phyloP scores from a whole-genome alignment of 345 rosid species.

The Syzygium aromaticum region DNA sequence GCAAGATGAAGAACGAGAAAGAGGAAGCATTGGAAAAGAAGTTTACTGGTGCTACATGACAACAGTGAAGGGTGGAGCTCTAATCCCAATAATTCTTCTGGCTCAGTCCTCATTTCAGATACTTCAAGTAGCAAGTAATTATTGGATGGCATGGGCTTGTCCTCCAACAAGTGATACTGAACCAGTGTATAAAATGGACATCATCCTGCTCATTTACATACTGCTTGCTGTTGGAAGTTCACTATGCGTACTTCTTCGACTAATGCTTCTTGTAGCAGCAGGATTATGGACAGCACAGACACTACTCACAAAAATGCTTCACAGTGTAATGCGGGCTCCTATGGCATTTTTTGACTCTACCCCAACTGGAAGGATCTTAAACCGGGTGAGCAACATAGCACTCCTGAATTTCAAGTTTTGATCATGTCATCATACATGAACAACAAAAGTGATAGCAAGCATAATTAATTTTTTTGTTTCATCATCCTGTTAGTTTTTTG shows the following conservation, averaged over 20 bases:
- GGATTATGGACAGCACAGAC: slow-evolving; percentile 76
- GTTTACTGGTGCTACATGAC: slow-evolving; percentile 79
- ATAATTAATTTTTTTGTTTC: neutral
- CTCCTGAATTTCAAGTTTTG: neutral
- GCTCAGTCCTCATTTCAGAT: slow-evolving; percentile 84
- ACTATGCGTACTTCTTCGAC: slow-evolving; percentile 61
- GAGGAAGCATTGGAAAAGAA: slow-evolving; percentile 81
- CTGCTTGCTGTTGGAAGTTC: slow-evolving; percentile 70
- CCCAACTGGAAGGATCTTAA: slow-evolving; percentile 89
- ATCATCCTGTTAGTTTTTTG: neutral
- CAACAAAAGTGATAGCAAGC: neutral
- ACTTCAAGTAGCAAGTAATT: slow-evolving; percentile 78
- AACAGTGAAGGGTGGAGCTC: slow-evolving; percentile 54
- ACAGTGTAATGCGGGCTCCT: slow-evolving; percentile 64
- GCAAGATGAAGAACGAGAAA: slow-evolving; percentile 91
- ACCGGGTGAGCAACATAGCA: slow-evolving; percentile 52
- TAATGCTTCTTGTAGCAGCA: slow-evolving; percentile 46
- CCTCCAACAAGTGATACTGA: slow-evolving; percentile 52
- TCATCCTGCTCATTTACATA: slow-evolving; percentile 51
- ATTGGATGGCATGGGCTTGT: slow-evolving; percentile 95
- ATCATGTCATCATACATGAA: neutral
- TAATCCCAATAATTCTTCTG: slow-evolving; percentile 67
- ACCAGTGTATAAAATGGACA: slow-evolving; percentile 45
- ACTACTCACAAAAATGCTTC: slow-evolving; percentile 71
- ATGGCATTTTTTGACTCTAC: slow-evolving; percentile 97